Conservation (phyloP, 2,329 filamentous ascomycete species). For the Cercospora beticola region DNA sequence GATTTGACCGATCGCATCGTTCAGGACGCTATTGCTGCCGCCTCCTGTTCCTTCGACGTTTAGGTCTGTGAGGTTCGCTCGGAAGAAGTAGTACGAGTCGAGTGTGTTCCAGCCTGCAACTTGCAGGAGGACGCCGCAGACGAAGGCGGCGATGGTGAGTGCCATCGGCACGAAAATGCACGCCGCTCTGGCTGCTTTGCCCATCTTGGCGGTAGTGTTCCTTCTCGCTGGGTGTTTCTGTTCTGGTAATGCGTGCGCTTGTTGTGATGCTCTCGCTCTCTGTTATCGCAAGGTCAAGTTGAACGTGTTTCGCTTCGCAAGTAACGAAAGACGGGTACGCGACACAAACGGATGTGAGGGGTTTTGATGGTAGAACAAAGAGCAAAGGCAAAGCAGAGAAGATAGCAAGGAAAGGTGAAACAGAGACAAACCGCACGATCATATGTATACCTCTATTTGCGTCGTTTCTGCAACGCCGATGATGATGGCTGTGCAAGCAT, state of each 20-base stretch:
- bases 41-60: slow-evolving; percentile 20
- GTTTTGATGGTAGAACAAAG: not conserved
- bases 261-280: not conserved
- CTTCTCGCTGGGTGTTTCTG: not conserved
- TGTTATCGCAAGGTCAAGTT: not conserved
- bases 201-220: slow-evolving; percentile 51
- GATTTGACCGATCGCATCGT: slow-evolving; percentile 41
- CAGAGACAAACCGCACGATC: not conserved
- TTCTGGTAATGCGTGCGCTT: not conserved
- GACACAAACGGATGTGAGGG: not conserved
- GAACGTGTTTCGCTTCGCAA: not conserved
- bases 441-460: not conserved
- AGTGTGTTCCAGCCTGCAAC: slow-evolving; percentile 57
- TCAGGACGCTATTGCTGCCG: slow-evolving; percentile 36
- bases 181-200: slow-evolving; percentile 72
- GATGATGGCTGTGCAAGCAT: not conserved
- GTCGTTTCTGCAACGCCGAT: not conserved
- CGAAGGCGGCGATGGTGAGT: slow-evolving; percentile 73
- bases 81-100: slow-evolving; percentile 56
- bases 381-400: not conserved
- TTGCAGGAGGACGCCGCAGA: slow-evolving; percentile 63
- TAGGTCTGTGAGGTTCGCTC: slow-evolving; percentile 42
- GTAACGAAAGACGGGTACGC: slow-evolving; percentile 1
- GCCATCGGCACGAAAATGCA: slow-evolving; percentile 87
- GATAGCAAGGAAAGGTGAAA: not conserved